These are phyloP conservation scores for Psilocybe cyanescens DNA, from an alignment of 768 basidiomycete genomes.

Conservation along the genomic window DNA sequence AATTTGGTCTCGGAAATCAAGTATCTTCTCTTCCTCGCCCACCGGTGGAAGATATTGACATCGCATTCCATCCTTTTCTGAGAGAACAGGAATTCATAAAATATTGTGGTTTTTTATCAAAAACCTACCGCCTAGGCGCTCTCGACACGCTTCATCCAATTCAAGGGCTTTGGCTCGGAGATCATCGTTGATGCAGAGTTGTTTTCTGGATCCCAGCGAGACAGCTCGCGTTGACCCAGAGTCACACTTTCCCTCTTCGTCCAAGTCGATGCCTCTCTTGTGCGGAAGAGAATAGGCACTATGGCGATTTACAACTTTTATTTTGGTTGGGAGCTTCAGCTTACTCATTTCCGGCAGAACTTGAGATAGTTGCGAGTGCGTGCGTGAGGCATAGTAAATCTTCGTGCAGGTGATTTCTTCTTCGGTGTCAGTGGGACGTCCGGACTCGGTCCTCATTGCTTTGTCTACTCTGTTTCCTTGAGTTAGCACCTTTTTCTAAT, in stretches of 20 bases:
- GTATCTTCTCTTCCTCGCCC: constrained; percentile 70
- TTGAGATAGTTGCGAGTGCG: constrained; percentile 95
- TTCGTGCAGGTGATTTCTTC: constrained; percentile 71
- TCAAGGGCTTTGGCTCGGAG: constrained; percentile 66
- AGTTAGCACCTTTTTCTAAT: background rate
- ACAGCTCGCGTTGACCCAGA: constrained; percentile 58
- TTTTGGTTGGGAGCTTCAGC: constrained; percentile 49
- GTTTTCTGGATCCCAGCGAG: constrained; percentile 88
- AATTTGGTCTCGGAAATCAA: constrained; percentile 87
- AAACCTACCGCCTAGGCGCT: constrained; percentile 67
- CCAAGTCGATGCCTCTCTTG: constrained; percentile 24
- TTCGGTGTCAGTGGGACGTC: constrained; percentile 25
- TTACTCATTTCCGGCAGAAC: constrained; percentile 83
- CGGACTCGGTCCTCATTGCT: constrained; percentile 22
- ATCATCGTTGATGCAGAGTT: constrained; percentile 90
- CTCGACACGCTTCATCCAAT: constrained; percentile 87
- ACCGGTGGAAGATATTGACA: constrained; percentile 78
- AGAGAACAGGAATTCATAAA: background rate
- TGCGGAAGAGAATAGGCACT: constrained; percentile 19
- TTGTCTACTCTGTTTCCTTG: constrained; percentile 34
- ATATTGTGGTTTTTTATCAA: background rate
- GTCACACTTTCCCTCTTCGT: constrained; percentile 26
- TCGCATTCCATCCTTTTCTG: constrained; percentile 67
- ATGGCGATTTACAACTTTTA: constrained; percentile 30
- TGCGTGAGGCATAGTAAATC: constrained; percentile 94